Conservation (phyloP, 192 early-diverging fungal genomes). For the Backusella circina region DNA sequence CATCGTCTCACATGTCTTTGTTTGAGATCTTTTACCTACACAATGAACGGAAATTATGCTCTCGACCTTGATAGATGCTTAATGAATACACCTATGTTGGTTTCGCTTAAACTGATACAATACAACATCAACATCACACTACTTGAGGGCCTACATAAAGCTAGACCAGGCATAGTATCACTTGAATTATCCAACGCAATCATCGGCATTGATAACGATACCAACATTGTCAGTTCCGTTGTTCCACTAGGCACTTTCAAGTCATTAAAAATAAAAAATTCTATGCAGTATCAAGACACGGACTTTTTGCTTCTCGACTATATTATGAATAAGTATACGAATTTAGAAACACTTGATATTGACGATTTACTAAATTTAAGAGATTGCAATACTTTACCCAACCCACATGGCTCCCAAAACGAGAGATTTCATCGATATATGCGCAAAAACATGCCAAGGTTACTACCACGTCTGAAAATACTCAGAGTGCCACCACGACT, state of each 20-base stretch:
- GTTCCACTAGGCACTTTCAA: background rate
- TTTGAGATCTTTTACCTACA: background rate
- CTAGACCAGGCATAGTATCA: background rate
- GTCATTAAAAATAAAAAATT: background rate
- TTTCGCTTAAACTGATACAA: background rate
- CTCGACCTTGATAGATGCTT: background rate
- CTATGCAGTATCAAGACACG: background rate
- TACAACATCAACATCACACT: background rate
- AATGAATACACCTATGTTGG: background rate
- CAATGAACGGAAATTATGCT: background rate
- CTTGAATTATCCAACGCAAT: background rate
- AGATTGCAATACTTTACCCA: background rate
- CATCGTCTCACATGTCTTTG: background rate
- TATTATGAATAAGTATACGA: background rate
- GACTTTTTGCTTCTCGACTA: background rate
- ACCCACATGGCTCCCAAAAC: background rate
- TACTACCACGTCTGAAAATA: background rate
- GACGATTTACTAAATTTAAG: background rate
- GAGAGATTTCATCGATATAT: background rate
- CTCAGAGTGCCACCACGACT: background rate
- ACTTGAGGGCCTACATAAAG: background rate
- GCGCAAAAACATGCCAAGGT: background rate
- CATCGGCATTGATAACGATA: background rate
- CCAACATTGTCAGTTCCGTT: background rate
- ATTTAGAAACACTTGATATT: background rate